Base-by-base conservation (phyloP, 192 early-diverging fungal species). In the Linderina pennispora region DNA sequence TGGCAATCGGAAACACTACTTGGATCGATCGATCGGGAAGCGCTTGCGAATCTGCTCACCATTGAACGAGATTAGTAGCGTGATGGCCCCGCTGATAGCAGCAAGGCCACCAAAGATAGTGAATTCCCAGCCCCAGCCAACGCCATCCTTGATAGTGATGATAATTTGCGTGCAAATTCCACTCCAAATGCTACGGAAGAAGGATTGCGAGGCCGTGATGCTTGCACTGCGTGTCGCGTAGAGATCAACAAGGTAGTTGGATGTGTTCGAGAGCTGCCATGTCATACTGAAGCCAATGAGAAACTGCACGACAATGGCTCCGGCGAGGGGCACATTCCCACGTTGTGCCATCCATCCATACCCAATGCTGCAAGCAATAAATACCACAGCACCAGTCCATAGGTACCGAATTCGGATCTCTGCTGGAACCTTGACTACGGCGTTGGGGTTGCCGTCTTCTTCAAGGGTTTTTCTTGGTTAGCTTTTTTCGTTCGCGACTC, bases 221-320 rank as follows among this genome's bases (percentile, higher is more conserved):
- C 38, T 36, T 8, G 51, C 22, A 3, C 51, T 26, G 13, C 33
- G 23, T 3, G 23, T 19, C 9, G 51, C 22, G 34, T 36, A 53
- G 16, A 53, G 16, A 15, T 53, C 51, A 22, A 53, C 17, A 21
- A 53, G 33, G 35, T 53, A 53, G 20, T 26, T 53, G 22, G 51
- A 44, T 6, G 21, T 25, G 20, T 9, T n/a, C 14, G 32, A 17
- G n/a, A 53, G 23, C 18, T 16, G 11, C n/a, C 18, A 22, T 4
- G 24, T 36, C 24, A 44, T 7, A 10, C 41, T 11, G 16, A 44
- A 36, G 23, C 51, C 51, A 15, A 16, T 15, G 11, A 53, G 8
- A 31, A 53, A 33, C 24, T 36, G 13, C 2, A 5, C n/a, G 13
- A 53, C 36, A 9, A 53, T 18, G n/a, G 36, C 28, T 14, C 24